phyloP scores from a whole-genome alignment of 768 basidiomycete species.

The Cystobasidium tubakii region DNA sequence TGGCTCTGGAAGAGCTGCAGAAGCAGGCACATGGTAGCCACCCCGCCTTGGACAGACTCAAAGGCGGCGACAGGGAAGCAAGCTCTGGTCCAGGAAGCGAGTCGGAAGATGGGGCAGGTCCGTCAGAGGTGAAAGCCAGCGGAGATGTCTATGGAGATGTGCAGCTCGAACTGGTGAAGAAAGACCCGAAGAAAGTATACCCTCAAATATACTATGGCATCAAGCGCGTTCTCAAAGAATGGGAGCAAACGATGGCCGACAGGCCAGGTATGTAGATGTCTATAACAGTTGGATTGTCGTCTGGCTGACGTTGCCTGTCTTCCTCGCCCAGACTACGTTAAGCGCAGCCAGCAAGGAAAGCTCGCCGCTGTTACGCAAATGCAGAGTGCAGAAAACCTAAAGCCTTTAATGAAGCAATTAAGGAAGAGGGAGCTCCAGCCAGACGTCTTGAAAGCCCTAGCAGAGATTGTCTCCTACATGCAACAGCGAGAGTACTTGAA shows the following conservation, averaged over 20 bases:
- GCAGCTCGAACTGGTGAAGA: slow-evolving; percentile 74
- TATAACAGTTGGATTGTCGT: too few relatives aligned
- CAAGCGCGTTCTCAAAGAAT: slow-evolving; percentile 76
- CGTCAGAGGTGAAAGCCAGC: slow-evolving; percentile 43
- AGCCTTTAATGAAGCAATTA: slow-evolving; percentile 86
- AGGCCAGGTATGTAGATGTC: slow-evolving; percentile 68
- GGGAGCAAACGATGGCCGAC: slow-evolving; percentile 91
- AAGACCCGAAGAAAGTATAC: slow-evolving; percentile 88
- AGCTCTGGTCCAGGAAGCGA: slow-evolving; percentile 50
- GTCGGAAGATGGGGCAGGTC: slow-evolving; percentile 59
- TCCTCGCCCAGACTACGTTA: slow-evolving; percentile 62
- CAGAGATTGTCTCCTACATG: slow-evolving; percentile 92
- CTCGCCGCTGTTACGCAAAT: slow-evolving; percentile 90
- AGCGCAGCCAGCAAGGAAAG: slow-evolving; percentile 83
- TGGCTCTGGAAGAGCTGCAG: slow-evolving; percentile 70
- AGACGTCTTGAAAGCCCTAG: slow-evolving; percentile 54
- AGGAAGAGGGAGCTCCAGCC: slow-evolving; percentile 63
- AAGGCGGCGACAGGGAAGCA: slow-evolving; percentile 18
- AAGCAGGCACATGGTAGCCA: slow-evolving; percentile 56
- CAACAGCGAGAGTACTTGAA: slow-evolving; percentile 90
- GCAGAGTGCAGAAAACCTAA: slow-evolving; percentile 91
- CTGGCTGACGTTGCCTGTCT: too few relatives aligned
- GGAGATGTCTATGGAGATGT: slow-evolving; percentile 49
- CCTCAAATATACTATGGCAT: slow-evolving; percentile 70
- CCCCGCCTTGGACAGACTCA: slow-evolving; percentile 42